Conservation (phyloP, 305 asterid genomes). For the Striga hermonthica region DNA sequence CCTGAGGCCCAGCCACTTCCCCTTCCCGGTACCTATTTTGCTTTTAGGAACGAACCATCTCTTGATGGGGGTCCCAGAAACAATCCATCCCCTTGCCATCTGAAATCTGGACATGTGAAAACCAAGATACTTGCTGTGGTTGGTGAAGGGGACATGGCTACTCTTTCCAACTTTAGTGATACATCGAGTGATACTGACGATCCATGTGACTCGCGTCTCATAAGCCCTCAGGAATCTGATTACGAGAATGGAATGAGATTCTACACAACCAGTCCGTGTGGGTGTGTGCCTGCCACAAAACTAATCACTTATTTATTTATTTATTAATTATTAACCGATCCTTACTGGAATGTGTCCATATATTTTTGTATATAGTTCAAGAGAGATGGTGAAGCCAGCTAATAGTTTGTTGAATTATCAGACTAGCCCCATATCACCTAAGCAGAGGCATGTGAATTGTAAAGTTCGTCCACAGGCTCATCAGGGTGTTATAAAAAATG, state of each 20-base stretch:
- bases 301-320: background rate
- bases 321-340: background rate
- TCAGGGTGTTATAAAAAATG: constrained; percentile 48
- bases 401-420: constrained; percentile 40
- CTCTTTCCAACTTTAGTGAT: constrained; percentile 57
- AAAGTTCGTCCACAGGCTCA: constrained; percentile 52
- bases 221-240: constrained; percentile 12
- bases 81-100: constrained; percentile 34
- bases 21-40: constrained; percentile 31
- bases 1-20: constrained; percentile 46
- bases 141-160: constrained; percentile 47
- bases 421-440: constrained; percentile 45
- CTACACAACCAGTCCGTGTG: constrained; percentile 57
- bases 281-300: constrained; percentile 39
- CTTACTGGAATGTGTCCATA: constrained; percentile 27
- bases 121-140: constrained; percentile 42
- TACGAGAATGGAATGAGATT: constrained; percentile 54
- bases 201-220: background rate
- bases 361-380: constrained; percentile 31
- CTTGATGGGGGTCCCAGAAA: constrained; percentile 44
- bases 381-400: constrained; percentile 42
- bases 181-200: constrained; percentile 22
- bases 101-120: constrained; percentile 42
- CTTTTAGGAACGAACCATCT: constrained; percentile 29
- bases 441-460: constrained; percentile 42